Evolutionary conservation across 2,329 filamentous ascomycete species (phyloP).

Genomic region (Cladosporium halotolerans): DNA sequence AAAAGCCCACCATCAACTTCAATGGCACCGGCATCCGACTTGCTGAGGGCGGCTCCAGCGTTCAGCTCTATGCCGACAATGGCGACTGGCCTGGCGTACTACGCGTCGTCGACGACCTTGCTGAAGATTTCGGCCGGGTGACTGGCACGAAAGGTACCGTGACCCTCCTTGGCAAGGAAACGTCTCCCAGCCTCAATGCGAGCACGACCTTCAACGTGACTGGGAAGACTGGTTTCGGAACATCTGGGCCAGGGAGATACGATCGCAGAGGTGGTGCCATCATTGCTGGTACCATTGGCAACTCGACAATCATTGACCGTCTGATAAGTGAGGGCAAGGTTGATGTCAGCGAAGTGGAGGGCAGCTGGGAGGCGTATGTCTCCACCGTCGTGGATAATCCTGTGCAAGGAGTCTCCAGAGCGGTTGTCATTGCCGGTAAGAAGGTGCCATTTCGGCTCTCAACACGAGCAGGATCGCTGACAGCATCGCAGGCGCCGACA

Average conservation of each 20-base stretch:
- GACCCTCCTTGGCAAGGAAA: constrained; percentile 35
- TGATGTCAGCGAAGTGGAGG: constrained; percentile 51
- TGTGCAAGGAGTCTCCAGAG: constrained; percentile 49
- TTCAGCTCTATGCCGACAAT: constrained; percentile 51
- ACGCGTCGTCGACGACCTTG: constrained; percentile 61
- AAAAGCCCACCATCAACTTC: constrained; percentile 46
- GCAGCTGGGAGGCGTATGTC: constrained; percentile 64
- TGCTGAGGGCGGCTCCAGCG: constrained; percentile 25
- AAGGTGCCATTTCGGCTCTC: background rate
- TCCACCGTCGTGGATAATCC: constrained; percentile 55
- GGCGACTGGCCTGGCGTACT: constrained; percentile 64
- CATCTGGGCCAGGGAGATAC: background rate
- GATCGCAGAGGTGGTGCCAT: constrained; percentile 41
- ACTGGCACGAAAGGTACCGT: constrained; percentile 58
- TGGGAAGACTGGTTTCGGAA: constrained; percentile 32
- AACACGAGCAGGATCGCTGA: background rate
- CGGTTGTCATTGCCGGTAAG: constrained; percentile 58
- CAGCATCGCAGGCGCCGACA: constrained; percentile 47
- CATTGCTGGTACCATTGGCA: constrained; percentile 63
- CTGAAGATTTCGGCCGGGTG: constrained; percentile 63
- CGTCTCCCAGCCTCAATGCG: constrained; percentile 36
- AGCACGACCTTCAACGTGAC: constrained; percentile 39
- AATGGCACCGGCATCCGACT: constrained; percentile 32
- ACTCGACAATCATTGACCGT: constrained; percentile 55
- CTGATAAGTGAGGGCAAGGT: constrained; percentile 52